phyloP scores from a whole-genome alignment of 208 protist species.

The Acanthamoeba culbertsoni region DNA sequence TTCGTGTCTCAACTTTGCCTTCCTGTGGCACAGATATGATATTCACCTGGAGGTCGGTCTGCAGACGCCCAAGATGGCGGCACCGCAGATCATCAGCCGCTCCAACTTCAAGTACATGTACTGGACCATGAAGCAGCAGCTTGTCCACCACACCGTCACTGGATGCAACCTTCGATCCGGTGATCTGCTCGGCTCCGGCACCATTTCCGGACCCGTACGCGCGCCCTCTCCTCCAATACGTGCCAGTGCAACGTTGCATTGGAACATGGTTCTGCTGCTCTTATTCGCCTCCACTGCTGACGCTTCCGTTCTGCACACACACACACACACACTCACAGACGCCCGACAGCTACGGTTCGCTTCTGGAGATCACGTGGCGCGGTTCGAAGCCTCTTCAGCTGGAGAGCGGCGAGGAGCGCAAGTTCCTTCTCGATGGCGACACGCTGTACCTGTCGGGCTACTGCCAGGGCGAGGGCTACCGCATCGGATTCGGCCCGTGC shows the following conservation, averaged over 20 bases:
- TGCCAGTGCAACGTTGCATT: background rate
- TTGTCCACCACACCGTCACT: constrained; percentile 87
- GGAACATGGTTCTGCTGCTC: background rate
- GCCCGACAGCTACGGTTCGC: constrained; percentile 81
- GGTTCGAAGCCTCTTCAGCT: constrained; percentile 80
- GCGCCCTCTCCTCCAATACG: background rate
- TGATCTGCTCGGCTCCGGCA: constrained; percentile 89
- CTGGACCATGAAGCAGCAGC: constrained; percentile 88
- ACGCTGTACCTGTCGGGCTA: constrained; percentile 80
- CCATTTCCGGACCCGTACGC: constrained; percentile 80
- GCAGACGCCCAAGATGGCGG: constrained; percentile 46
- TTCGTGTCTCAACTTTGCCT: background rate
- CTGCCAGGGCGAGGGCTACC: constrained; percentile 82
- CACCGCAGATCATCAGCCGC: constrained; percentile 63
- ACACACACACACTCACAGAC: constrained; percentile 46
- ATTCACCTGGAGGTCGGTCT: constrained; percentile 56
- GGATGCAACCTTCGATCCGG: constrained; percentile 89
- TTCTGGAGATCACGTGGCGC: constrained; percentile 88
- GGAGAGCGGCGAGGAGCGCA: constrained; percentile 74
- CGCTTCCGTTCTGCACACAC: background rate
- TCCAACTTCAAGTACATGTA: constrained; percentile 89
- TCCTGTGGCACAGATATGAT: background rate
- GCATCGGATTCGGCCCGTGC: constrained; percentile 84
- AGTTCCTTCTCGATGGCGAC: constrained; percentile 89
- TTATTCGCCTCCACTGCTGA: background rate